Base-by-base conservation (phyloP, 495 filamentous ascomycete species). In the Lasiosphaeris hirsuta region DNA sequence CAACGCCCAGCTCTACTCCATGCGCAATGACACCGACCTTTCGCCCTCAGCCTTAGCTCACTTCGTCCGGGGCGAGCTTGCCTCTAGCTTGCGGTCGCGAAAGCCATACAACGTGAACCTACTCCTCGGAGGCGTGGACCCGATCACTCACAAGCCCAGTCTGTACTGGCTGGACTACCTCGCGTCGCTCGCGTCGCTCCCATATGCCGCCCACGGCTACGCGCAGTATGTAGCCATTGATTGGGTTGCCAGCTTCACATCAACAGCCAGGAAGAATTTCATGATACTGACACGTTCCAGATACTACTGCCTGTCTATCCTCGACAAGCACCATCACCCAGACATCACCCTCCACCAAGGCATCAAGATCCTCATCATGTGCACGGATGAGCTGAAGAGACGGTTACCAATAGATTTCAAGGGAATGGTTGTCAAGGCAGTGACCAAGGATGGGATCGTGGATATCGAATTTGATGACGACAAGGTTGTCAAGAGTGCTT, bases 141-240 rank as follows among this genome's bases (percentile, higher is more conserved):
- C 88, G 23, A 92, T 92, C 72, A 89, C 88, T 51, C 78, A 88
- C 73, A 86, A 90, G 76, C 92, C 95, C 13, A 86, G 85, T 67
- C 77, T 98, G 56, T 96, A 93, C 84, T 98, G 94, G 94, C 81
- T 96, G 57, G 94, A 98, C 72, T 97, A 97, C 71, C 83, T 98
- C 69, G 94, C 94, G 50, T 86, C 92, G 39, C 75, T 90, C 68
- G 94, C 92, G 2, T 78, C 84, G 11, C 78, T 97, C 34, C 94
- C 94, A 60, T 98, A 98, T 71, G 95, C 94, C 23, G 94, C 95
- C 44, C 94, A 98, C 64, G 94, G 94, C 56, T 98, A 98, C 75
- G 95, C 94, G 36, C 94, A 98, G 86, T 93, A 86, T 56, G 90
- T 84, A 57, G 50, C 19, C 38, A 14, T 56, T 9, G 5, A 35